Conservation (phyloP, 805 yeast species). For the Barnettozyma californica region DNA sequence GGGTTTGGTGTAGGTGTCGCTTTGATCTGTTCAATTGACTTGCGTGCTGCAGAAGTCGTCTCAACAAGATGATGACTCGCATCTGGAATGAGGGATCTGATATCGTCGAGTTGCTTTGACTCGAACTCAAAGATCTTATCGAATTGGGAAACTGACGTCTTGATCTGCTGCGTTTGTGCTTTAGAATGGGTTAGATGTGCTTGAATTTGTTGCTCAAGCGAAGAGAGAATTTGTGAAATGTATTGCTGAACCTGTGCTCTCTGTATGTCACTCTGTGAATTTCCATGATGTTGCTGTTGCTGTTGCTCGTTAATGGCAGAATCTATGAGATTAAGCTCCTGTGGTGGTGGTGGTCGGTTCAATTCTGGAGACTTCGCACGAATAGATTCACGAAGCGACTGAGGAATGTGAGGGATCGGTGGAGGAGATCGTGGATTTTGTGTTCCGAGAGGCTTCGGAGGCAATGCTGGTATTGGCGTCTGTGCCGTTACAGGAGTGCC, state of each 20-base stretch:
- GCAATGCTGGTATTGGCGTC: conserved; percentile 24
- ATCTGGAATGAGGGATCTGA: conserved; percentile 23
- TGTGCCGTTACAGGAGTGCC: conserved; percentile 1
- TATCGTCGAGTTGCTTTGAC: conserved; percentile 21
- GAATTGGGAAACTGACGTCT: conserved; percentile 33
- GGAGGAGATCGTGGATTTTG: conserved; percentile 23
- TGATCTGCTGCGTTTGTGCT: conserved; percentile 23
- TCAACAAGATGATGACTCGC: conserved; percentile 27
- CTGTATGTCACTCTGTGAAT: neutral
- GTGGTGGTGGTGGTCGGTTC: neutral
- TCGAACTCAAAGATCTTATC: conserved; percentile 33
- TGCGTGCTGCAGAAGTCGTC: conserved; percentile 27
- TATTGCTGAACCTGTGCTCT: conserved; percentile 3
- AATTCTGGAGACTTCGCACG: conserved; percentile 2
- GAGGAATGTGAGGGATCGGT: conserved; percentile 36
- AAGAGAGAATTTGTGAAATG: conserved; percentile 3
- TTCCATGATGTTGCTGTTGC: neutral
- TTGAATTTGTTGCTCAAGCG: neutral
- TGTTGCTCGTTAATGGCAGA: neutral
- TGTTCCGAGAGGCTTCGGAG: conserved; percentile 23
- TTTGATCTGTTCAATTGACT: conserved; percentile 29
- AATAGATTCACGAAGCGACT: conserved; percentile 17
- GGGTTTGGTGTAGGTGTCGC: conserved; percentile 30
- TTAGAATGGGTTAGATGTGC: conserved; percentile 16
- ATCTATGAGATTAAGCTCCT: neutral